Evolutionary conservation across 441 rosid species (phyloP).

Genomic region (Flueggea neowawraea): DNA sequence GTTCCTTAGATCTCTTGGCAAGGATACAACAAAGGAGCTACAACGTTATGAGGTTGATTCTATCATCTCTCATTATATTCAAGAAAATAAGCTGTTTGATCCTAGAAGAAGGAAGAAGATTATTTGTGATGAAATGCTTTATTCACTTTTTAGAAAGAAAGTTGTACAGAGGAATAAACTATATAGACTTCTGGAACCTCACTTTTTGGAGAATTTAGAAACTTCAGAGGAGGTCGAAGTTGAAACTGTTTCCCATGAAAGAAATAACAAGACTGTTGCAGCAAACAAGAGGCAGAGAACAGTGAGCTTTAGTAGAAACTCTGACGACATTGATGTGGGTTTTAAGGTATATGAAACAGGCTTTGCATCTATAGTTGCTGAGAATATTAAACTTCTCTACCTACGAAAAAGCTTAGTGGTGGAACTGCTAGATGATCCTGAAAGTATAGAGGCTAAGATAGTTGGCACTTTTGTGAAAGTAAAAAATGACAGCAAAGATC

Average conservation of each 20-base stretch:
- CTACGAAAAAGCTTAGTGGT: constrained; percentile 47
- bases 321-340: constrained; percentile 7
- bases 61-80: constrained; percentile 17
- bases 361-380: constrained; percentile 39
- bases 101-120: constrained; percentile 19
- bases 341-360: constrained; percentile 20
- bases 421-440: constrained; percentile 33
- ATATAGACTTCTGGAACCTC: constrained; percentile 20
- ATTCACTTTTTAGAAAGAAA: constrained; percentile 20
- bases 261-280: background rate
- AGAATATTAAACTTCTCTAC: constrained; percentile 52
- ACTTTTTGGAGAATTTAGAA: constrained; percentile 17
- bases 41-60: constrained; percentile 23
- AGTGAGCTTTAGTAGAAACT: background rate
- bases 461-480: constrained; percentile 69
- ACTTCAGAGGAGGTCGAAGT: constrained; percentile 17
- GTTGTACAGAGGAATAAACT: constrained; percentile 13
- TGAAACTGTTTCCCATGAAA: constrained; percentile 1
- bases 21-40: constrained; percentile 22
- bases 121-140: constrained; percentile 25
- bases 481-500: constrained; percentile 35
- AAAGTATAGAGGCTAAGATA: constrained; percentile 40
- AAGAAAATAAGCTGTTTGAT: constrained; percentile 17
- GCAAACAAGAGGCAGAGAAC: constrained; percentile 12
- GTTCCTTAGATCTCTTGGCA: constrained; percentile 26